These are phyloP conservation scores for Pseudogymnoascus sp. DNA, from an alignment of 2,329 filamentous ascomycete genomes.

Conservation along the genomic window DNA sequence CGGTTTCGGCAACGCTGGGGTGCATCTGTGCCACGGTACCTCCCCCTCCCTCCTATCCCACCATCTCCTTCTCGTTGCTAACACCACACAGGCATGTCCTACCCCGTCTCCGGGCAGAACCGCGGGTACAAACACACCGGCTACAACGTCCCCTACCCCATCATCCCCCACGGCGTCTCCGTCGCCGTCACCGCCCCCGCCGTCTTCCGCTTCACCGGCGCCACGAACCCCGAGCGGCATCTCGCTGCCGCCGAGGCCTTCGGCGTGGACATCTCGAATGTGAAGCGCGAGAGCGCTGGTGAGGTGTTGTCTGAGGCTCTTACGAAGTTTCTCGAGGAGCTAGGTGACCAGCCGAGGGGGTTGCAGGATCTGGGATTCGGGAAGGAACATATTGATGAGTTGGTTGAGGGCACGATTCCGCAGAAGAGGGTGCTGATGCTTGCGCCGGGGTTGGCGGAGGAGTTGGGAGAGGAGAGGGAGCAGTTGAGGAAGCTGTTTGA, in stretches of 20 bases:
- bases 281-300: constrained; percentile 82
- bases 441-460: constrained; percentile 68
- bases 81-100: constrained; percentile 66
- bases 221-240: constrained; percentile 89
- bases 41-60: too few relatives aligned
- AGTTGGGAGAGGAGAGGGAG: constrained; percentile 61
- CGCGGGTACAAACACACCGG: constrained; percentile 80
- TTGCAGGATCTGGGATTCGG: constrained; percentile 77
- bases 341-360: constrained; percentile 87
- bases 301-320: constrained; percentile 81
- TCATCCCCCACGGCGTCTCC: constrained; percentile 93
- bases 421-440: constrained; percentile 86
- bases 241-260: constrained; percentile 82
- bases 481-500: constrained; percentile 65
- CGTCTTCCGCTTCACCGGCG: constrained; percentile 86
- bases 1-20: constrained; percentile 94
- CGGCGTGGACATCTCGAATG: constrained; percentile 78
- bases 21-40: constrained; percentile 67
- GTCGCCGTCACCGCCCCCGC: constrained; percentile 90
- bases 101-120: constrained; percentile 94
- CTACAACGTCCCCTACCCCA: constrained; percentile 66
- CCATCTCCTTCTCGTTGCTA: too few relatives aligned
- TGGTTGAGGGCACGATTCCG: constrained; percentile 92
- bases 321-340: constrained; percentile 65
- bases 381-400: constrained; percentile 61